Conservation (phyloP, 2,329 filamentous ascomycete genomes). For the Verticillium tricorpus region DNA sequence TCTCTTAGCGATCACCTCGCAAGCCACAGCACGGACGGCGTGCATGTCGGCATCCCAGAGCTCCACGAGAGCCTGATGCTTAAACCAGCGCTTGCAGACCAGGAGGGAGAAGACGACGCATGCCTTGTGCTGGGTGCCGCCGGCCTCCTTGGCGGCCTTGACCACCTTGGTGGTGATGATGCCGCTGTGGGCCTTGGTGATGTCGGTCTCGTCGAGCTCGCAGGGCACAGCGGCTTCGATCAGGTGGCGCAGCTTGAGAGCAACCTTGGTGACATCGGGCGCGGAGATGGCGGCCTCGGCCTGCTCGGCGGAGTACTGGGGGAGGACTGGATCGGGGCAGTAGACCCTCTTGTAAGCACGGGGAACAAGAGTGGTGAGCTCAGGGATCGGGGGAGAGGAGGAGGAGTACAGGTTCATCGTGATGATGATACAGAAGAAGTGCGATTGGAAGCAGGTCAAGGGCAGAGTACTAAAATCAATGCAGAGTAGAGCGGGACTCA, state of each 20-base stretch:
- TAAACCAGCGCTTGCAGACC: slow-evolving; percentile 69
- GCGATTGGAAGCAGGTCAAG: too few species aligned
- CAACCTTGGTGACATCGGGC: slow-evolving; percentile 80
- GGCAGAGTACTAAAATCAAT: neutral
- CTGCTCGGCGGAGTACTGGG: slow-evolving; percentile 52
- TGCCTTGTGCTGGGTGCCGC: slow-evolving; percentile 65
- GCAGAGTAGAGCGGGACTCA: slow-evolving; percentile 20
- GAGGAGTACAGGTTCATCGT: slow-evolving; percentile 7
- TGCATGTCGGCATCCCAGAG: slow-evolving; percentile 92
- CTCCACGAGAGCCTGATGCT: slow-evolving; percentile 71
- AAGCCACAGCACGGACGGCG: slow-evolving; percentile 71
- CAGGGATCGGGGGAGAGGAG: neutral
- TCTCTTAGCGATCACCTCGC: slow-evolving; percentile 86
- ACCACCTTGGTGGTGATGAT: slow-evolving; percentile 80
- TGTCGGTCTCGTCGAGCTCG: slow-evolving; percentile 71
- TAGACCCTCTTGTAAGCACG: slow-evolving; percentile 6
- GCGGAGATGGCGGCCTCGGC: slow-evolving; percentile 67
- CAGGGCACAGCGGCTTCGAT: slow-evolving; percentile 87
- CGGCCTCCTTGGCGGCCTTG: slow-evolving; percentile 75
- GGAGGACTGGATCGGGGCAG: slow-evolving; percentile 53
- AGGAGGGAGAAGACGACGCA: slow-evolving; percentile 85
- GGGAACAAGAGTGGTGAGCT: neutral
- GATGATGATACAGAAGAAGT: neutral
- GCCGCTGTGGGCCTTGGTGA: slow-evolving; percentile 78
- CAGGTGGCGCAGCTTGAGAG: slow-evolving; percentile 83